phyloP scores from a whole-genome alignment of 31 red algal genomes.

The Endocladia muricata region DNA sequence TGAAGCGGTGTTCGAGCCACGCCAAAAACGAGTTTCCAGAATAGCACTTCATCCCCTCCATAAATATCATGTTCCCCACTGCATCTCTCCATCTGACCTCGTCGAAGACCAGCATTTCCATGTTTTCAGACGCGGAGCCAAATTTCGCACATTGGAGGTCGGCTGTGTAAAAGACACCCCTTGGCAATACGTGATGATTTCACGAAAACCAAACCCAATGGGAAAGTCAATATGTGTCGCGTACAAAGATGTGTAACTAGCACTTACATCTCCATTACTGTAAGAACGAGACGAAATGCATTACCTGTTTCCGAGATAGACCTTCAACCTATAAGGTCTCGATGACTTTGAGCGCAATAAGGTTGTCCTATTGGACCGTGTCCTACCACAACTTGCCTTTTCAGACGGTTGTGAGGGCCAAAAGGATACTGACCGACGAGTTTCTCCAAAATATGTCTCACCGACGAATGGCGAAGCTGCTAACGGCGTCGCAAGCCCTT shows the following conservation, averaged over 20 bases:
- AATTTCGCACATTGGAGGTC: too few species aligned
- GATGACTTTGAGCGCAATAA: not conserved
- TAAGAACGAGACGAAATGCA: constrained; percentile 8
- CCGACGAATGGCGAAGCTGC: not conserved
- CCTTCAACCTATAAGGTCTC: not conserved
- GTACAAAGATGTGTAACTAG: constrained; percentile 8
- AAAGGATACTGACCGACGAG: not conserved
- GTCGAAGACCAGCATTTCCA: too few species aligned
- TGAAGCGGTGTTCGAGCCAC: too few species aligned
- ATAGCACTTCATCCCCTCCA: too few species aligned
- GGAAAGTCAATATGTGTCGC: constrained; percentile 11
- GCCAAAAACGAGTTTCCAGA: too few species aligned
- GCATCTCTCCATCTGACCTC: too few species aligned
- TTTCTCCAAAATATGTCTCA: not conserved
- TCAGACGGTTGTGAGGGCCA: not conserved
- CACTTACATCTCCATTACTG: not conserved
- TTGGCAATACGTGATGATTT: too few species aligned
- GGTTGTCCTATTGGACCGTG: not conserved
- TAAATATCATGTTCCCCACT: too few species aligned
- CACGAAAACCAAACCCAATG: not conserved
- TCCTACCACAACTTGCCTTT: not conserved
- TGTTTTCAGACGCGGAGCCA: too few species aligned
- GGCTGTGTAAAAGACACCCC: too few species aligned
- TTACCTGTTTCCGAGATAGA: not conserved
- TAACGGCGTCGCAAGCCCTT: too few species aligned